Evolutionary conservation across 2,329 filamentous ascomycete species (phyloP), one percentile per base, ranked within the genome.

Genomic region (Lomentospora prolificans): DNA sequence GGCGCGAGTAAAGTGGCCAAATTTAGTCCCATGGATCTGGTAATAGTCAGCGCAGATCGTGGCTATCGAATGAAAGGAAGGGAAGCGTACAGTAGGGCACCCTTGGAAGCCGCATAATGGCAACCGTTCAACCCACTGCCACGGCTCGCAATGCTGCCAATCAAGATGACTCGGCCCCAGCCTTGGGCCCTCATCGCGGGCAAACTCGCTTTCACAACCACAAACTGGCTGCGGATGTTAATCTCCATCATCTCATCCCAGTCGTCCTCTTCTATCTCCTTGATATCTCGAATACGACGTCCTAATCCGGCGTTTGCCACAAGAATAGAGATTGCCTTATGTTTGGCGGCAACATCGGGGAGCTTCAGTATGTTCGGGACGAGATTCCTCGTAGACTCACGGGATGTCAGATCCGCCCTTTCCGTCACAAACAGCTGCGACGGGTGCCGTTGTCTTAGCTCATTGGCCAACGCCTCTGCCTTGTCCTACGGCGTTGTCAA

Each of bases 241-340:
- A 69, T 61, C 30, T 69, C 67, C 60, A 70, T 65, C 57, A 69
- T 62, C 50, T 67, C 62, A 58, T 70, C 68, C 67, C 68, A 70
- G 41, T 70, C 67, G 2, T 67, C 66, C 31, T 70, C 68, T 31
- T 56, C 57, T 25, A 70, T 69, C 19, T 70, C 61, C 2, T 58
- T 54, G 24, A 67, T 59, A 55, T 70, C 66, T 0, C 67, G 64
- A 30, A 70, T 69, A 1, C 68, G 64, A n/a, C 61, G 62, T 1
- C 67, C 68, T 0, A 67, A 9, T 0, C 67, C 68, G 2, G 67
- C 67, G 17, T 69, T 69, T 50, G 67, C 67, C 6, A 69, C 63
- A 3, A 69, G 57, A 2, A 69, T 60, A 0, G 67, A 69, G 2
- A 69, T 58, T 24, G 65, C 61, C n/a, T 48, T 53, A 52, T 69